phyloP scores from a whole-genome alignment of 106 monocot species.

The Acorus gramineus region DNA sequence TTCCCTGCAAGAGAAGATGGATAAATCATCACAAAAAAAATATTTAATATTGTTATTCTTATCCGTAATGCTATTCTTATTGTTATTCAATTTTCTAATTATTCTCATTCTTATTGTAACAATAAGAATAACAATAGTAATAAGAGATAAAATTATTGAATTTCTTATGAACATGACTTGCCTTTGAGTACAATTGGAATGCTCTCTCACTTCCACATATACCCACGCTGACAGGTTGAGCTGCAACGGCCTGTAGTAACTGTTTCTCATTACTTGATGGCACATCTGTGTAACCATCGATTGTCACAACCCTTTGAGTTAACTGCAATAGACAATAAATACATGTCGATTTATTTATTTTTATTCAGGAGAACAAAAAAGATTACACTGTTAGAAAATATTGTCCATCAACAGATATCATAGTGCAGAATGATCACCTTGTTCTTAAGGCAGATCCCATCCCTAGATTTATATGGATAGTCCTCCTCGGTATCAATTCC shows the following conservation, averaged over 20 bases:
- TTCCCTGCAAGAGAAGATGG: conserved; percentile 41
- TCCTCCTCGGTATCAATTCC: conserved; percentile 88
- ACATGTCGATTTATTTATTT: background rate
- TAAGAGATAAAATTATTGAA: background rate
- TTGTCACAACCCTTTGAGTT: conserved; percentile 61
- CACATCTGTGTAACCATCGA: conserved; percentile 81
- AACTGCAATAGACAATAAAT: conserved; percentile 23
- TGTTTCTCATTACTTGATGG: conserved; percentile 65
- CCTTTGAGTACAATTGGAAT: conserved; percentile 90
- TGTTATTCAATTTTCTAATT: too few relatives aligned
- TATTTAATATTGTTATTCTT: too few relatives aligned
- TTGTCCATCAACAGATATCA: background rate
- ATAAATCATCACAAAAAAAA: background rate
- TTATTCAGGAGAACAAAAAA: background rate
- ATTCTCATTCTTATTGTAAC: too few relatives aligned
- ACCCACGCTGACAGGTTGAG: conserved; percentile 93
- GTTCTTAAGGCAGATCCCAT: conserved; percentile 49
- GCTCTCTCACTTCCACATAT: conserved; percentile 82
- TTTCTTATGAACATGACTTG: background rate
- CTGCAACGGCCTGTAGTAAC: conserved; percentile 68
- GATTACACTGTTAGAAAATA: background rate
- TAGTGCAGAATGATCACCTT: conserved; percentile 39
- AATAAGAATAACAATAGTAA: too few relatives aligned
- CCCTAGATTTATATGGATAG: conserved; percentile 61
- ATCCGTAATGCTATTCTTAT: too few relatives aligned